Conservation (phyloP, 768 basidiomycete species). For the Pulveroboletus sp. region DNA sequence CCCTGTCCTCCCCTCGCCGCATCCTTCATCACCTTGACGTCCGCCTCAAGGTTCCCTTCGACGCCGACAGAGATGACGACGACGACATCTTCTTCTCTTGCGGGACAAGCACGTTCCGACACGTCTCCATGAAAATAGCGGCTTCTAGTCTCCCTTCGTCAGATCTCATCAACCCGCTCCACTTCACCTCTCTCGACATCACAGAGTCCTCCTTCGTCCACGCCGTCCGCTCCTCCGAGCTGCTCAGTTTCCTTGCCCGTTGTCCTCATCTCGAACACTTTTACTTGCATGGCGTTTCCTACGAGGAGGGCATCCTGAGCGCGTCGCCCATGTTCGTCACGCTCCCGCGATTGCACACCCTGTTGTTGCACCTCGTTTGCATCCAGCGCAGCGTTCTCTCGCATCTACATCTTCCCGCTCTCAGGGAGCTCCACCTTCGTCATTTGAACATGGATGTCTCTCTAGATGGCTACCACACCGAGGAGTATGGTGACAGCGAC, state of each 20-base stretch:
- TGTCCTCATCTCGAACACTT: slow-evolving; percentile 61
- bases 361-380: slow-evolving; percentile 56
- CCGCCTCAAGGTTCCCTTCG: slow-evolving; percentile 24
- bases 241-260: slow-evolving; percentile 56
- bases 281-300: slow-evolving; percentile 49
- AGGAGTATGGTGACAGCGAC: slow-evolving; percentile 65
- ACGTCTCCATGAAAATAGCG: slow-evolving; percentile 46
- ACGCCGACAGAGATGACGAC: slow-evolving; percentile 16
- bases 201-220: slow-evolving; percentile 41
- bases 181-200: slow-evolving; percentile 55
- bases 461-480: slow-evolving; percentile 27
- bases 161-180: slow-evolving; percentile 41
- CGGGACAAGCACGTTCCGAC: slow-evolving; percentile 33
- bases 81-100: slow-evolving; percentile 26
- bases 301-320: slow-evolving; percentile 34
- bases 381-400: slow-evolving; percentile 63
- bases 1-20: slow-evolving; percentile 13
- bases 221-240: slow-evolving; percentile 41
- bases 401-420: slow-evolving; percentile 53
- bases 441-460: slow-evolving; percentile 62
- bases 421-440: slow-evolving; percentile 57
- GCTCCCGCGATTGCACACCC: slow-evolving; percentile 55
- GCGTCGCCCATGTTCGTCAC: slow-evolving; percentile 37
- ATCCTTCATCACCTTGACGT: slow-evolving; percentile 29
- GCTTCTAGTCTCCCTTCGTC: slow-evolving; percentile 47